A percentile compares a stretch with the other conserved stretches of the same genome.
Evolutionary conservation across 805 yeast genomes (phyloP).

Genomic region (Diddensiella transvaalensis): DNA sequence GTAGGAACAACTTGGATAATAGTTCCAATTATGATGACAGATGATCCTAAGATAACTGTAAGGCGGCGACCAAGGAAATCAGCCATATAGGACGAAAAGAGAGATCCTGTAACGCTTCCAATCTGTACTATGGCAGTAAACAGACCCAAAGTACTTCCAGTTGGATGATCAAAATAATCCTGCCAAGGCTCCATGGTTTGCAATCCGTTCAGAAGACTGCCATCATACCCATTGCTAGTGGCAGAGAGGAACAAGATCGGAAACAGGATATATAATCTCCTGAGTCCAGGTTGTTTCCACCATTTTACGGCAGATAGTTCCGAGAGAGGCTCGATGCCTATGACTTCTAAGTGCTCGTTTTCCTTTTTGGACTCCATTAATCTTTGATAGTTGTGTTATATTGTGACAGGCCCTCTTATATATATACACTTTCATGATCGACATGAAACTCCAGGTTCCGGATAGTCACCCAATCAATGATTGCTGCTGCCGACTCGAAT

Average conservation of each 20-base stretch:
- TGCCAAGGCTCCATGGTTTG: constrained; percentile 24
- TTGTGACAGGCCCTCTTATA: no score
- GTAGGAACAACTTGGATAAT: constrained; percentile 4
- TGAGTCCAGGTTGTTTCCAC: constrained; percentile 5
- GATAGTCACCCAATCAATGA: no score
- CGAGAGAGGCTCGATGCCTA: no score
- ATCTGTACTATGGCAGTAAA: constrained; percentile 1
- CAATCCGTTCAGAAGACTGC: constrained; percentile 10
- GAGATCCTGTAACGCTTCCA: constrained; percentile 3
- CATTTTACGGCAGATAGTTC: neutral
- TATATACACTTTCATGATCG: no score
- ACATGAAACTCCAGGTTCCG: no score
- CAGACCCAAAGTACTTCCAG: constrained; percentile 7
- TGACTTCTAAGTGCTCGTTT: no score
- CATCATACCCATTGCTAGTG: constrained; percentile 13
- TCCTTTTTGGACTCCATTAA: no score
- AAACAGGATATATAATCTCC: constrained; percentile 4
- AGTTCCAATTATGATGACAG: neutral
- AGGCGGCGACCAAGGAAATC: constrained; percentile 34
- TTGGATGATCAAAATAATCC: constrained; percentile 9
- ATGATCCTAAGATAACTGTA: neutral
- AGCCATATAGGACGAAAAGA: constrained; percentile 54
- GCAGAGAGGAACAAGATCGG: constrained; percentile 7
- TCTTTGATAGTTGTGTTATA: no score
- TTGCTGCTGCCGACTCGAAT: no score